phyloP scores from a whole-genome alignment of 2,329 filamentous ascomycete species.

The Paraconiothyrium brasiliense region DNA sequence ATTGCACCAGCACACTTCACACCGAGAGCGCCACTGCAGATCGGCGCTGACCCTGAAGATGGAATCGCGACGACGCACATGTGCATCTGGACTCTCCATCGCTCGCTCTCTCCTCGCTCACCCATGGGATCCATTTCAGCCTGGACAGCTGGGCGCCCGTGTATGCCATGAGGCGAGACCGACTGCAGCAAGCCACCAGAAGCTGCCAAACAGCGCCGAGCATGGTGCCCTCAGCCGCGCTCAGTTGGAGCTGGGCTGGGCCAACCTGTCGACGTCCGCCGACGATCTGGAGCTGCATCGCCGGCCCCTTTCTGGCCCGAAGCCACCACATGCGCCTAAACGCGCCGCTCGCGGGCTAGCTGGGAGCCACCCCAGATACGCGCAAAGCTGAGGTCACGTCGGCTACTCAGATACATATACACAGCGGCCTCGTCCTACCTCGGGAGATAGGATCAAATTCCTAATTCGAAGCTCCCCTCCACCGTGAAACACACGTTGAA shows the following conservation, averaged over 20 bases:
- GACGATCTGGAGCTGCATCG: conserved; percentile 16
- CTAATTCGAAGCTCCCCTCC: not conserved
- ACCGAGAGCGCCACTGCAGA: not conserved
- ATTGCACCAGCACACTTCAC: not conserved
- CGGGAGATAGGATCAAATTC: conserved; percentile 17
- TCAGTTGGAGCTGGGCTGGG: not conserved
- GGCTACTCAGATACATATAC: conserved; percentile 30
- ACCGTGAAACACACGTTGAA: not conserved
- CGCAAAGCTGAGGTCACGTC: conserved; percentile 36
- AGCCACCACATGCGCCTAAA: conserved; percentile 37
- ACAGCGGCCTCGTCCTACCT: conserved; percentile 33
- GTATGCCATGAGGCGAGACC: not conserved
- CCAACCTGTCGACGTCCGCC: not conserved
- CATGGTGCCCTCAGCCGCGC: not conserved
- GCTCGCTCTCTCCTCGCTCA: not conserved
- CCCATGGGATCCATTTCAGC: not conserved
- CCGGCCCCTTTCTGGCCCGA: conserved; percentile 22
- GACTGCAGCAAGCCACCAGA: conserved; percentile 6
- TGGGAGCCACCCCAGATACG: conserved; percentile 24
- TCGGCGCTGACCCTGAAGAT: not conserved
- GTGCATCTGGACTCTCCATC: not conserved
- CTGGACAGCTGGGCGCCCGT: conserved; percentile 10
- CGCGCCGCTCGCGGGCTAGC: conserved; percentile 35
- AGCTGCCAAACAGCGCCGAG: not conserved
- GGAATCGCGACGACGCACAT: not conserved